A percentile compares a stretch with the other conserved stretches of the same genome.
Conservation (phyloP, 2,329 filamentous ascomycete species). For the Aspergillus melleus region DNA sequence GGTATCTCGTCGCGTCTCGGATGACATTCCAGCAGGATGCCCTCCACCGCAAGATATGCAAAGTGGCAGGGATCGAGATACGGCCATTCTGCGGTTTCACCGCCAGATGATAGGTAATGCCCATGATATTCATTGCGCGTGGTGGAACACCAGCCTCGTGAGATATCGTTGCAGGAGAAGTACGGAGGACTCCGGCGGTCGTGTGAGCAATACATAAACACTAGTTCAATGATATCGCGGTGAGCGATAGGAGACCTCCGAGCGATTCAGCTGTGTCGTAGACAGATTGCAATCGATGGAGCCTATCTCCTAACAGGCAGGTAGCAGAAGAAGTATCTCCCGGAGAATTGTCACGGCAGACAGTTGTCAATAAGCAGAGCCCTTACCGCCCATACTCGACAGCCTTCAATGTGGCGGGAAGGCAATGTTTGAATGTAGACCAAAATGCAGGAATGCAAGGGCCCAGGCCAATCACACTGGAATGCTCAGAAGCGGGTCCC, state of each 20-base stretch:
- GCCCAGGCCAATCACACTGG: background rate
- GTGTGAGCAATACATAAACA: background rate
- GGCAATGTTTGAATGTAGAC: no score
- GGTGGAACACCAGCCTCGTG: constrained; percentile 1
- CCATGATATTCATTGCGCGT: background rate
- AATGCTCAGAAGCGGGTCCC: background rate
- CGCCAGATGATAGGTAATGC: background rate
- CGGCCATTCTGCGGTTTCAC: background rate
- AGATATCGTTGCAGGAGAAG: background rate
- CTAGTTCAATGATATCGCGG: background rate
- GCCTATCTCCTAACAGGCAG: no score
- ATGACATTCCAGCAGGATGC: constrained; percentile 4
- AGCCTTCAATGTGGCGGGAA: background rate
- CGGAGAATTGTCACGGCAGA: background rate
- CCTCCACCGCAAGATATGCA: background rate
- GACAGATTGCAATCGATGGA: background rate
- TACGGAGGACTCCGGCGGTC: background rate
- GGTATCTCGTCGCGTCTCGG: background rate
- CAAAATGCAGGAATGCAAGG: background rate
- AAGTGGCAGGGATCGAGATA: background rate
- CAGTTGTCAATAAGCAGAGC: no score
- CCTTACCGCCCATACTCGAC: background rate
- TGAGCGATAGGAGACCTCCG: background rate
- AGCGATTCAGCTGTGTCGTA: background rate
- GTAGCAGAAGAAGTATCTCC: no score